phyloP scores from a whole-genome alignment of 768 basidiomycete genomes.

The Amanita polypyramis region DNA sequence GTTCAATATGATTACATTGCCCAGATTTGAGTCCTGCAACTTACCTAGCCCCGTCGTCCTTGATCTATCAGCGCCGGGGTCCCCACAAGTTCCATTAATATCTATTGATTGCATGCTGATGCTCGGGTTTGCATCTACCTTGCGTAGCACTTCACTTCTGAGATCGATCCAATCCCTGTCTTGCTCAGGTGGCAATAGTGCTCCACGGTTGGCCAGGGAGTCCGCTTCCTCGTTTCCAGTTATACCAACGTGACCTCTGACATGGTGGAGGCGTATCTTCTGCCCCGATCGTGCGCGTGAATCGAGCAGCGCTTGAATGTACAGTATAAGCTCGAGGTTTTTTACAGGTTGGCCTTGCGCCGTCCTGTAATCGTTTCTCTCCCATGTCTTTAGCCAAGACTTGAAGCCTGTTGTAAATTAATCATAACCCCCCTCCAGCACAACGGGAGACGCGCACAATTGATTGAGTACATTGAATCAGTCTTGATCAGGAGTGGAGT shows the following conservation, averaged over 20 bases:
- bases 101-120: not conserved
- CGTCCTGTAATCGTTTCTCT: conserved; percentile 36
- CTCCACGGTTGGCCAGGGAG: conserved; percentile 52
- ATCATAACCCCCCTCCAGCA: not conserved
- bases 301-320: conserved; percentile 53
- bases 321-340: conserved; percentile 63
- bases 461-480: conserved; percentile 78
- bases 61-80: not conserved
- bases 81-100: not conserved
- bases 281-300: conserved; percentile 41
- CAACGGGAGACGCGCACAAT: conserved; percentile 37
- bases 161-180: conserved; percentile 55
- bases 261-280: conserved; percentile 53
- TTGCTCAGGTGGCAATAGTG: conserved; percentile 21
- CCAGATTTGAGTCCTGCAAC: not conserved
- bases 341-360: conserved; percentile 48
- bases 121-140: not conserved
- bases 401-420: conserved; percentile 42
- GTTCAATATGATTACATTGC: not conserved
- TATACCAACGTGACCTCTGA: conserved; percentile 70
- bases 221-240: conserved; percentile 88
- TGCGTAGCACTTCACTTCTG: conserved; percentile 13
- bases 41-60: not conserved
- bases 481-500: conserved; percentile 65
- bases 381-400: conserved; percentile 65